phyloP scores from a whole-genome alignment of 768 basidiomycete genomes.

The Russula dissimulans region DNA sequence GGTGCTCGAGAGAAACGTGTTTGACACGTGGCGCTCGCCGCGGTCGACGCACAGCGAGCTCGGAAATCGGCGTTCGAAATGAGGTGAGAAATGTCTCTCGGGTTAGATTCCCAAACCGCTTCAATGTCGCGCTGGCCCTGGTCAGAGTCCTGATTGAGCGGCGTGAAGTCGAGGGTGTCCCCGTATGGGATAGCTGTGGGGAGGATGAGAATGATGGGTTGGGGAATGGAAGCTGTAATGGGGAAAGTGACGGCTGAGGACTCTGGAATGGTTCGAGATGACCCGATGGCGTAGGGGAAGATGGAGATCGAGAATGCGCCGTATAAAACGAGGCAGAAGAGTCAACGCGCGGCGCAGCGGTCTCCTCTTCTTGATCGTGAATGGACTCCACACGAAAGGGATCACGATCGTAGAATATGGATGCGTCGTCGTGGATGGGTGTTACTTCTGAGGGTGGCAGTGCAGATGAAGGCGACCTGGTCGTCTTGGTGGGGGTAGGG shows the following conservation, averaged over 20 bases:
- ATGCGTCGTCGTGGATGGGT: slow-evolving; percentile 20
- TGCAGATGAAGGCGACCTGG: background rate
- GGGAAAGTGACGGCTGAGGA: slow-evolving; percentile 2
- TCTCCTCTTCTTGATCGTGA: slow-evolving; percentile 9
- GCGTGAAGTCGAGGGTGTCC: slow-evolving; percentile 11
- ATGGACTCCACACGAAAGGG: slow-evolving; percentile 22
- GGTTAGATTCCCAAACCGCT: slow-evolving; percentile 17
- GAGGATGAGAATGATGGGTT: background rate
- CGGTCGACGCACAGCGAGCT: slow-evolving; percentile 2
- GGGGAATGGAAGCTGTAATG: slow-evolving; percentile 10
- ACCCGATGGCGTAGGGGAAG: background rate
- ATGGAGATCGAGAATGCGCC: slow-evolving; percentile 16
- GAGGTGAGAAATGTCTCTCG: slow-evolving; percentile 18
- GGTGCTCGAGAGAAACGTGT: slow-evolving; percentile 13
- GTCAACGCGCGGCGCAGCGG: slow-evolving; percentile 4
- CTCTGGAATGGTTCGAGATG: background rate
- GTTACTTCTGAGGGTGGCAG: slow-evolving; percentile 13
- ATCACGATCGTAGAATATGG: slow-evolving; percentile 25
- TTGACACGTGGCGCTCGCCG: slow-evolving; percentile 11
- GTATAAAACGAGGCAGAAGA: slow-evolving; percentile 20
- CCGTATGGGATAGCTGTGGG: slow-evolving; percentile 3
- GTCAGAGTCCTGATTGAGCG: slow-evolving; percentile 15
- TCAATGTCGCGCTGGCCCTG: slow-evolving; percentile 15
- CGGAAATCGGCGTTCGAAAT: slow-evolving; percentile 15
- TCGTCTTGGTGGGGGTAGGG: slow-evolving; percentile 15